Evolutionary conservation across 2,329 filamentous ascomycete species (phyloP), one percentile per base, ranked within the genome.

Genomic region (Parafenestella ontariensis): DNA sequence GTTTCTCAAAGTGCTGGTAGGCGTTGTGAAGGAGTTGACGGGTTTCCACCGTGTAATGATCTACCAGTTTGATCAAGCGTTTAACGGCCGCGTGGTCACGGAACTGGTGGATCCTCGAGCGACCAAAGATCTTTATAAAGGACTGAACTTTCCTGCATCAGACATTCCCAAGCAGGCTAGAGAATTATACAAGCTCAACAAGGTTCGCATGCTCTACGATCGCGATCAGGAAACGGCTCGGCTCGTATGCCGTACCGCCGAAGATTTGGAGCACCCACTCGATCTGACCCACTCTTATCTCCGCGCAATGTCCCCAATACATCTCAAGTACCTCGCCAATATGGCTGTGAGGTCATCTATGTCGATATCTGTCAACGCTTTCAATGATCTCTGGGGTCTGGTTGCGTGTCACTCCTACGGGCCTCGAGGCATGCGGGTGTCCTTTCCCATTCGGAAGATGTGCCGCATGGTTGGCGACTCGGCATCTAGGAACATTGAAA

Each of bases 261-360:
- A 91, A 73, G 90, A 95, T 65, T 79, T 95, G 8, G 87, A 92
- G 44, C 80, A 74, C 0, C 91, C 92, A 0, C 75, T 96, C 3
- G 91, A 96, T 71, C 87, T 96, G 73, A 95, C 90, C 1, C 89
- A 95, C 66, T 85, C 89, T 0, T 95, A 96, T 69, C 83, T 96
- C 1, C 86, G 92, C 49, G 92, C 93, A 58, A 96, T 96, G 86
- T 96, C 91, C 1, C 92, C 92, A 0, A 93, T 96, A 37, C 91
- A 95, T 69, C 75, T 96, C 49, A 96, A 96, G 69, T 96, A 96
- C 65, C 81, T 96, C 3, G 83, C 79, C 5, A 92, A 96, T 70
- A 96, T 96, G 92, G 89, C 88, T 7, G 92, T 96, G 0, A 87
- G 92, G n/a, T 91, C 91, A 0, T 96, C 91, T 60, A 96, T 96